Percentiles rank a stretch among this genome's conserved stretches.
phyloP scores from a whole-genome alignment of 2,329 filamentous ascomycete genomes.

The Anthostomella pinea region DNA sequence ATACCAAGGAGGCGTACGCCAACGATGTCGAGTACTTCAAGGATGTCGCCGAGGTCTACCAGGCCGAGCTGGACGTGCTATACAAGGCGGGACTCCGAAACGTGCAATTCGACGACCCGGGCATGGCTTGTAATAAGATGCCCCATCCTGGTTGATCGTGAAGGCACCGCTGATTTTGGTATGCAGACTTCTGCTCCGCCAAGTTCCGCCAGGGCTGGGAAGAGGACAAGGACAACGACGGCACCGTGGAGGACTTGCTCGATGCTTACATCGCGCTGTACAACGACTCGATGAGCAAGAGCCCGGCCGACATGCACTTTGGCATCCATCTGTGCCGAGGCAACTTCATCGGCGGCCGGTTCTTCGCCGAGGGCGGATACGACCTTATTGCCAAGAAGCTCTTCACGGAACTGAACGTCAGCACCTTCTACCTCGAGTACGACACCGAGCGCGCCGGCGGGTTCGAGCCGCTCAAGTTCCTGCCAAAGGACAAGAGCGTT shows the following conservation, averaged over 20 bases:
- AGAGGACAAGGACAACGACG: conserved; percentile 64
- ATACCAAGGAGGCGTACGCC: conserved; percentile 53
- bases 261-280: conserved; percentile 75
- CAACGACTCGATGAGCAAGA: conserved; percentile 65
- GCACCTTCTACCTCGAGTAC: conserved; percentile 70
- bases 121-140: conserved; percentile 65
- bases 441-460: conserved; percentile 63
- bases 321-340: conserved; percentile 73
- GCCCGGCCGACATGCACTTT: conserved; percentile 68
- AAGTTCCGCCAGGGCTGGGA: conserved; percentile 70
- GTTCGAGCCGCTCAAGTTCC: conserved; percentile 61
- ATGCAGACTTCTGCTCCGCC: conserved; percentile 71
- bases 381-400: conserved; percentile 66
- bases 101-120: conserved; percentile 67
- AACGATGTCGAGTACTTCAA: conserved; percentile 61
- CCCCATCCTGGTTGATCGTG: too few relatives aligned
- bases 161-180: too few relatives aligned
- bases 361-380: conserved; percentile 66
- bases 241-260: conserved; percentile 67
- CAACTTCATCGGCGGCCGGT: conserved; percentile 64
- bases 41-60: conserved; percentile 64
- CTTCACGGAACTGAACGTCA: conserved; percentile 59
- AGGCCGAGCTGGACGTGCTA: conserved; percentile 58
- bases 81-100: conserved; percentile 63
- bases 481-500: conserved; percentile 61